Conservation (phyloP, 163 green algal species). For the Volvox carteri region DNA sequence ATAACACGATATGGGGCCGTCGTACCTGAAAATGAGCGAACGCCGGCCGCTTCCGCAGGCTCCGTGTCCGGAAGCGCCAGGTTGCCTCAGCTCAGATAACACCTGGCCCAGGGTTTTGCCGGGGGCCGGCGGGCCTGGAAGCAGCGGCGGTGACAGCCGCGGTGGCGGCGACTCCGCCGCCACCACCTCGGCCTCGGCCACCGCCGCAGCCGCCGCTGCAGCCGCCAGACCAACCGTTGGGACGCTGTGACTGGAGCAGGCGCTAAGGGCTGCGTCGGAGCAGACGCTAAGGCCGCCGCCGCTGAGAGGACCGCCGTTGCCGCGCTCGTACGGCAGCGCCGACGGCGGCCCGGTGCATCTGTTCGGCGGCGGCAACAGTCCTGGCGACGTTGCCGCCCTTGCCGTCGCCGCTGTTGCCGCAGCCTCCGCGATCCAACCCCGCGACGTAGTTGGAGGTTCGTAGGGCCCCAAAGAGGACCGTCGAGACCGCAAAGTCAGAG, state of each 20-base stretch:
- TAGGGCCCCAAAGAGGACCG: no score
- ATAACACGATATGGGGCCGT: not conserved
- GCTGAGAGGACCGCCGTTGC: not conserved
- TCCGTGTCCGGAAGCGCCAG: not conserved
- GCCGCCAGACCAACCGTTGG: no score
- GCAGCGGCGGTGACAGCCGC: not conserved
- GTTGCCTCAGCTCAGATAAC: not conserved
- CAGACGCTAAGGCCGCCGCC: not conserved
- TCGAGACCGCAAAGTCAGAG: not conserved
- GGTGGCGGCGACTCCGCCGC: not conserved
- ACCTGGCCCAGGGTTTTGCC: conserved; percentile 30
- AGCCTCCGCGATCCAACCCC: not conserved
- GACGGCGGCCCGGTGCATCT: not conserved
- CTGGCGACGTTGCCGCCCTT: not conserved
- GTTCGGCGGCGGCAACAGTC: not conserved
- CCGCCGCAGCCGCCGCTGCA: not conserved
- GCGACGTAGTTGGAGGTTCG: not conserved
- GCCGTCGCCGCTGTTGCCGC: not conserved
- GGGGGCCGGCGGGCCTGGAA: not conserved
- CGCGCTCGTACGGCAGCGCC: not conserved
- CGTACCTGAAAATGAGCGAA: conserved; percentile 32
- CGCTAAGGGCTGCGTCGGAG: not conserved
- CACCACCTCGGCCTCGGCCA: not conserved
- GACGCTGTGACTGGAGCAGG: not conserved
- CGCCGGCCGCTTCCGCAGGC: not conserved